Base-by-base conservation (phyloP, 495 filamentous ascomycete genomes). In the Hypoxylon rickii region DNA sequence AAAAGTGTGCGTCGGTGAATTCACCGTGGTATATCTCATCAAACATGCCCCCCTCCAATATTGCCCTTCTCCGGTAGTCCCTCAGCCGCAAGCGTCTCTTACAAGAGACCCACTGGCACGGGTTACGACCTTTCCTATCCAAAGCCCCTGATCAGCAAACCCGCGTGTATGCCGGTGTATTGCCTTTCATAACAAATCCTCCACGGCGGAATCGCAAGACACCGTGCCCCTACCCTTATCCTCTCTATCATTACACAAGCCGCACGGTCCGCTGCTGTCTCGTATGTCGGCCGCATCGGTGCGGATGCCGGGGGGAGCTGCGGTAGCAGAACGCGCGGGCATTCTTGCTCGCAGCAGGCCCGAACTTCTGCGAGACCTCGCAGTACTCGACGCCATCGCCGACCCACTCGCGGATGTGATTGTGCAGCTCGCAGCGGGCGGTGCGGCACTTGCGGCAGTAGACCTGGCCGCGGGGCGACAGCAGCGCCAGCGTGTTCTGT, bases 351-450 rank as follows among this genome's bases (percentile, higher is more conserved):
- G 76, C 75, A 4, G 61, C 63, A 26, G 66, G 58, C 15, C 78
- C 78, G 56, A 76, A 82, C 68, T 76, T 80, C 51, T 76, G 69
- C 59, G 67, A 75, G 29, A 82, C 70, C 21, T 58, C 63, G 69
- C 79, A 82, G 58, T 81, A 82, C 55, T 82, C 79, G 31, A 63
- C 26, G 20, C 52, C 69, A 10, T 72, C 60, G 34, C 74, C 77
- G 70, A 80, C 71, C 78, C 77, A 81, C n/a, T 71, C 64, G 60
- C 73, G 69, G 58, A 82, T 75, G 47, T 82, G 79, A 53, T 75
- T 75, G 65, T 80, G 74, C 49, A 82, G 70, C 68, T 80, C 77
- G 61, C 79, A 82, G 19, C 78, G 69, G 15, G 71, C 76, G 19
- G 77, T 69, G 20, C 78, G 78, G 56, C 79, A 82, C 53, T 79